A percentile compares a stretch with the other conserved stretches of the same genome.
These are phyloP conservation scores for Ophiocordyceps camponoti-rufipedis DNA, from an alignment of 2,329 filamentous ascomycete genomes.

Conservation along the genomic window DNA sequence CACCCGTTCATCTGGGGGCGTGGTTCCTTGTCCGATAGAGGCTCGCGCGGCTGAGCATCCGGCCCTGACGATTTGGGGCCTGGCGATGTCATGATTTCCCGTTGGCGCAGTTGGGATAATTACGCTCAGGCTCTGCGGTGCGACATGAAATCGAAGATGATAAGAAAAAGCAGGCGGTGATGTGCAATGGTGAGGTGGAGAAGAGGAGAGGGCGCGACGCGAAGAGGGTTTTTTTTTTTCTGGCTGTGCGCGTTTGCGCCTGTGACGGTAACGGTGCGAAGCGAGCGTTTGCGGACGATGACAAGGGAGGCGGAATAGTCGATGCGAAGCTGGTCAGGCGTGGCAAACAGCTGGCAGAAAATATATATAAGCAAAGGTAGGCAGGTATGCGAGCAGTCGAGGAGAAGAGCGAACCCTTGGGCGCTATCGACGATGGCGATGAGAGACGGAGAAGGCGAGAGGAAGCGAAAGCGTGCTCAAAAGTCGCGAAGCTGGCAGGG, in stretches of 20 bases:
- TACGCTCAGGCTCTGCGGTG: constrained; percentile 11
- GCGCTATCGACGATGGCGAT: too few relatives aligned
- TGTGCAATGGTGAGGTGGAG: background rate
- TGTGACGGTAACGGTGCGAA: background rate
- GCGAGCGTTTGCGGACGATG: background rate
- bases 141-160: constrained; percentile 16
- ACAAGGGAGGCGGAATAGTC: background rate
- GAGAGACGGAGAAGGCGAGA: too few relatives aligned
- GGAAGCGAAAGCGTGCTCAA: too few relatives aligned
- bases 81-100: constrained; percentile 35
- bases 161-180: constrained; percentile 2
- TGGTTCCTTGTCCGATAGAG: constrained; percentile 10
- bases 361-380: background rate
- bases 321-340: background rate
- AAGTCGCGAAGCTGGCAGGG: too few relatives aligned
- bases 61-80: constrained; percentile 19
- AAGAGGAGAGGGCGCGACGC: constrained; percentile 1
- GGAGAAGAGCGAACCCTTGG: too few relatives aligned
- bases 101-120: constrained; percentile 9
- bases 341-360: background rate
- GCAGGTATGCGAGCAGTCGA: too few relatives aligned
- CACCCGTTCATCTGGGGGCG: constrained; percentile 14
- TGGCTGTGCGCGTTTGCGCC: background rate
- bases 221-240: background rate
- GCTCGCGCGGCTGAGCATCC: constrained; percentile 28